Conservation (phyloP, 139 green algal species). For the Coelastrella sp. region DNA sequence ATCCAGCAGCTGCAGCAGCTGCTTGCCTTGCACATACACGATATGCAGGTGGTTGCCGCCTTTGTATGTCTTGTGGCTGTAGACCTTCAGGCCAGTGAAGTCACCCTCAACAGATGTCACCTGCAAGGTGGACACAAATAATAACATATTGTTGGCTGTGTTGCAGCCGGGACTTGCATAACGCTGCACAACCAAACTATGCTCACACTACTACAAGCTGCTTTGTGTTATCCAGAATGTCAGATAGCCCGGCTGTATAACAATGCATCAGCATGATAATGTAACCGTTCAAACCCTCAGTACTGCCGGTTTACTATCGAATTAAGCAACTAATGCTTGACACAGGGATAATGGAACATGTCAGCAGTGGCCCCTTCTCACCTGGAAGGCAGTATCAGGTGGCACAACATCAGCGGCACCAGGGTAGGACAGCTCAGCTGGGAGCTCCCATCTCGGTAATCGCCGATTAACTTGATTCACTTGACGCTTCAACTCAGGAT, state of each 20-base stretch:
- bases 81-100: background rate
- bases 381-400: conserved; percentile 11
- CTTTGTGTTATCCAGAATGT: too few species aligned
- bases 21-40: conserved; percentile 8
- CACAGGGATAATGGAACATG: too few species aligned
- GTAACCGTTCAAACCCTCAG: too few species aligned
- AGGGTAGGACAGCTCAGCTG: background rate
- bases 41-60: conserved; percentile 6
- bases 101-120: background rate
- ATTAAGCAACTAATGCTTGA: too few species aligned
- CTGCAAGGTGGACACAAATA: background rate
- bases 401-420: background rate
- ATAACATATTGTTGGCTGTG: background rate
- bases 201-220: too few species aligned
- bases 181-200: too few species aligned
- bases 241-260: too few species aligned
- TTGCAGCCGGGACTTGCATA: too few species aligned
- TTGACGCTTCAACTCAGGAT: background rate
- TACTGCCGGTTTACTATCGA: too few species aligned
- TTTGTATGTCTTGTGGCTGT: conserved; percentile 20
- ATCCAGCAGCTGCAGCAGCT: conserved; percentile 27
- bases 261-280: too few species aligned
- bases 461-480: conserved; percentile 7
- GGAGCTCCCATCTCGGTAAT: background rate
- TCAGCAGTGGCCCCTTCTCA: background rate